A percentile compares a stretch with the other conserved stretches of the same genome.
Conservation (phyloP, 176 grass and related monocot genomes). For the Paspalum notatum region DNA sequence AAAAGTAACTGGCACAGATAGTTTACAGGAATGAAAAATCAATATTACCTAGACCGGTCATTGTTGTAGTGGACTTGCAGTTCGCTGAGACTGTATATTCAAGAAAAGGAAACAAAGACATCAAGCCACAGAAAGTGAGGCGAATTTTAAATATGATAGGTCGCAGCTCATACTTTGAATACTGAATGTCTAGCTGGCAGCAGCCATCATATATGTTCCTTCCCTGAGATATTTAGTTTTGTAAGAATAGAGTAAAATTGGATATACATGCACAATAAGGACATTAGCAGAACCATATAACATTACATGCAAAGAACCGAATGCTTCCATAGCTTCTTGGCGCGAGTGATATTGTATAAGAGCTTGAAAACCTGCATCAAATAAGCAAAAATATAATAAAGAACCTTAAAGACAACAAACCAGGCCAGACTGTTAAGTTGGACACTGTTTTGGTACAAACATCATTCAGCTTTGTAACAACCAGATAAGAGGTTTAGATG, state of each 20-base stretch:
- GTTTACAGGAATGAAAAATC: not conserved
- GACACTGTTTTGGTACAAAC: not conserved
- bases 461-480: not conserved
- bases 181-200: constrained; percentile 99
- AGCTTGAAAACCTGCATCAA: constrained; percentile 88
- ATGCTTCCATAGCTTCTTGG: constrained; percentile 84
- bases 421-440: not conserved
- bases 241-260: constrained; percentile 25
- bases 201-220: constrained; percentile 99
- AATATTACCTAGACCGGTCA: constrained; percentile 85
- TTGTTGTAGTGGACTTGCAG: constrained; percentile 99
- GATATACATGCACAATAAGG: constrained; percentile 30
- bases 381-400: constrained; percentile 15
- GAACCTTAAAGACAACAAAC: not conserved
- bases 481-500: not conserved
- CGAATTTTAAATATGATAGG: constrained; percentile 3
- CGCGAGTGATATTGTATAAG: constrained; percentile 85
- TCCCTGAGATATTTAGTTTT: constrained; percentile 56
- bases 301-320: constrained; percentile 84
- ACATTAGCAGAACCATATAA: constrained; percentile 40
- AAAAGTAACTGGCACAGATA: not conserved
- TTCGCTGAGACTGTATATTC: constrained; percentile 79
- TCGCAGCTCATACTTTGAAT: constrained; percentile 80
- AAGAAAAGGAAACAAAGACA: constrained; percentile 37
- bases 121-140: constrained; percentile 33